Evolutionary conservation across 768 basidiomycete species (phyloP).

Genomic region (Tremella fuciformis): DNA sequence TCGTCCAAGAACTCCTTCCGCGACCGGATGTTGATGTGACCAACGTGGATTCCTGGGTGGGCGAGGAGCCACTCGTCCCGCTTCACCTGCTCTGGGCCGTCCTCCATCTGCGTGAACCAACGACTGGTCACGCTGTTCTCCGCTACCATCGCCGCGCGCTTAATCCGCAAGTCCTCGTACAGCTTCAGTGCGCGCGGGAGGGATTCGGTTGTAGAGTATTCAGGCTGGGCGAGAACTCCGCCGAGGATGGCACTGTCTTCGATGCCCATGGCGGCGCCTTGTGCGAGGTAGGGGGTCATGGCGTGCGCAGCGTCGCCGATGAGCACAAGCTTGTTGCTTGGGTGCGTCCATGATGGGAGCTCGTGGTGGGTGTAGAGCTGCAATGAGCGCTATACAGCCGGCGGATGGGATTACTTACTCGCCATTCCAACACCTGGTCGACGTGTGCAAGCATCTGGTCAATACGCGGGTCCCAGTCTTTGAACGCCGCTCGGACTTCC

Average conservation of each 20-base stretch:
- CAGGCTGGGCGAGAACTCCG: background rate
- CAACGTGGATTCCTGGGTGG: background rate
- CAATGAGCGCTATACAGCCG: background rate
- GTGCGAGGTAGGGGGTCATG: conserved; percentile 27
- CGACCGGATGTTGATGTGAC: conserved; percentile 6
- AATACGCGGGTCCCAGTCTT: conserved; percentile 1
- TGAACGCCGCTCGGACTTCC: background rate
- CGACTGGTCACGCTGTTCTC: conserved; percentile 4
- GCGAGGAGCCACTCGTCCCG: conserved; percentile 3
- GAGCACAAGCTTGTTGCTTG: conserved; percentile 12
- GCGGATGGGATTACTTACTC: background rate
- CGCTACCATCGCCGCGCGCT: conserved; percentile 4
- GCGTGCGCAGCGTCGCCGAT: conserved; percentile 32
- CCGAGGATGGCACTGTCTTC: conserved; percentile 16
- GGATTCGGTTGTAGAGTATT: background rate
- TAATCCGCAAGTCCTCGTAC: conserved; percentile 1
- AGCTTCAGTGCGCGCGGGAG: background rate
- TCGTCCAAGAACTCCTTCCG: conserved; percentile 6
- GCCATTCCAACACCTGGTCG: conserved; percentile 2
- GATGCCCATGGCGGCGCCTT: conserved; percentile 26
- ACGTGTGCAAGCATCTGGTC: background rate
- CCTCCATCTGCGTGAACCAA: conserved; percentile 3
- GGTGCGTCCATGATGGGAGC: conserved; percentile 9
- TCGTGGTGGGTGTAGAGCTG: conserved; percentile 5
- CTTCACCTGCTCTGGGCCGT: conserved; percentile 2